phyloP scores from a whole-genome alignment of 2,329 filamentous ascomycete genomes.

The Orbilia brochopaga region DNA sequence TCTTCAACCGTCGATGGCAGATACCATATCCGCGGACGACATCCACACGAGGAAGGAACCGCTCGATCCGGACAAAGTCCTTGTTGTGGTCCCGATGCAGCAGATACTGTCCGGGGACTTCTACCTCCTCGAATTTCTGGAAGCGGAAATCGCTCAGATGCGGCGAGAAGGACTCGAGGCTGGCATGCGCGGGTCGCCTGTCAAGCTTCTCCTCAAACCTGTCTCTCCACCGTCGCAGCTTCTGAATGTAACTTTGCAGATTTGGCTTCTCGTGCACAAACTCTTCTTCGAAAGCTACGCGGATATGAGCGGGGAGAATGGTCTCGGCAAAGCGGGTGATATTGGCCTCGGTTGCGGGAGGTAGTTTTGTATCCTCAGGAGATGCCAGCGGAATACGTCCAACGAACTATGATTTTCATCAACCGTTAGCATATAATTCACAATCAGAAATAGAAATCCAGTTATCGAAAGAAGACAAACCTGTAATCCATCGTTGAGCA shows the following conservation, averaged over 20 bases:
- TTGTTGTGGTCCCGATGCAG: slow-evolving; percentile 96
- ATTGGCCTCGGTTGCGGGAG: slow-evolving; percentile 87
- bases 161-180: slow-evolving; percentile 83
- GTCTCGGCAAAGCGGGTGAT: slow-evolving; percentile 97
- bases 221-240: slow-evolving; percentile 91
- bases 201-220: slow-evolving; percentile 98
- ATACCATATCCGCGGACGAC: slow-evolving; percentile 87
- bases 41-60: slow-evolving; percentile 93
- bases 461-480: slow-evolving; percentile 51
- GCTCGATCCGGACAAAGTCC: slow-evolving; percentile 95
- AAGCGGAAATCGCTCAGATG: slow-evolving; percentile 96
- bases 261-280: slow-evolving; percentile 95
- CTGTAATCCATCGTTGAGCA: slow-evolving; percentile 89
- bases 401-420: slow-evolving; percentile 49
- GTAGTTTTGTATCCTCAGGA: slow-evolving; percentile 84
- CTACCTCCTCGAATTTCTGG: slow-evolving; percentile 97
- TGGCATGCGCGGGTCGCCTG: slow-evolving; percentile 73
- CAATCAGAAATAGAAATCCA: neutral
- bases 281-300: slow-evolving; percentile 95
- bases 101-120: slow-evolving; percentile 90
- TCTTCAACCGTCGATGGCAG: slow-evolving; percentile 90
- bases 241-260: slow-evolving; percentile 98
- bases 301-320: slow-evolving; percentile 90
- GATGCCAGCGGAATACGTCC: slow-evolving; percentile 54
- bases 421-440: slow-evolving; percentile 2